Percentiles rank a stretch among this genome's conserved stretches.
phyloP scores from a whole-genome alignment of 495 filamentous ascomycete genomes.

The Staphylotrichum tortipilum region DNA sequence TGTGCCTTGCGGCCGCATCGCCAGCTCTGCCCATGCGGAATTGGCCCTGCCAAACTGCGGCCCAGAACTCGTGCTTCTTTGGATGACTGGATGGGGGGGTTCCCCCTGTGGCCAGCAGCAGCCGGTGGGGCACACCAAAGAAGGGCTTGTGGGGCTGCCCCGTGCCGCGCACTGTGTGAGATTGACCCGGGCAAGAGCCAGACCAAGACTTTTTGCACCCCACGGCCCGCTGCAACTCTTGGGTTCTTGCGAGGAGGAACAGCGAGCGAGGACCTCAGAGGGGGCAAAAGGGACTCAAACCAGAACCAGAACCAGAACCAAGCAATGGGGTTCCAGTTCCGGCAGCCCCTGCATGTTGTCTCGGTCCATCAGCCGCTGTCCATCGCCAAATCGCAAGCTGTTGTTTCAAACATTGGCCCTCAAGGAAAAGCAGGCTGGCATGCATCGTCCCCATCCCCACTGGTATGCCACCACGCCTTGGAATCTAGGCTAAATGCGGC shows the following conservation, averaged over 20 bases:
- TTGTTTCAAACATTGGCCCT: not conserved
- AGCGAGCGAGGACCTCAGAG: too few relatives aligned
- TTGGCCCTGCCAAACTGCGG: too few relatives aligned
- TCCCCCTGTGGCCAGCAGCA: too few relatives aligned
- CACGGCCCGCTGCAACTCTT: constrained; percentile 11
- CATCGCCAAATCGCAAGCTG: not conserved
- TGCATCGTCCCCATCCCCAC: constrained; percentile 11
- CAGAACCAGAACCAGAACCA: not conserved
- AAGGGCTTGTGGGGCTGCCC: constrained; percentile 5
- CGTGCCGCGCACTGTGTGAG: constrained; percentile 14
- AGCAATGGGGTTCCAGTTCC: not conserved
- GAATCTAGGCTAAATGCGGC: not conserved
- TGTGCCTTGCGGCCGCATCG: too few relatives aligned
- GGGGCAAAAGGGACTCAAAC: constrained; percentile 2
- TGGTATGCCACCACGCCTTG: constrained; percentile 2
- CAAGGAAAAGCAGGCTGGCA: not conserved
- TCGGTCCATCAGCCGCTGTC: too few relatives aligned
- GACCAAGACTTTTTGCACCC: constrained; percentile 3
- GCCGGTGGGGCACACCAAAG: too few relatives aligned
- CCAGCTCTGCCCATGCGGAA: too few relatives aligned
- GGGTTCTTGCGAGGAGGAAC: too few relatives aligned
- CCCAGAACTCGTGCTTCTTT: too few relatives aligned
- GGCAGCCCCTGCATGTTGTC: not conserved
- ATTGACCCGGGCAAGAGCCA: constrained; percentile 7
- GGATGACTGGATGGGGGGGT: too few relatives aligned